Evolutionary conservation across 306 rosid genomes (phyloP).

Genomic region (Quercus parvula): DNA sequence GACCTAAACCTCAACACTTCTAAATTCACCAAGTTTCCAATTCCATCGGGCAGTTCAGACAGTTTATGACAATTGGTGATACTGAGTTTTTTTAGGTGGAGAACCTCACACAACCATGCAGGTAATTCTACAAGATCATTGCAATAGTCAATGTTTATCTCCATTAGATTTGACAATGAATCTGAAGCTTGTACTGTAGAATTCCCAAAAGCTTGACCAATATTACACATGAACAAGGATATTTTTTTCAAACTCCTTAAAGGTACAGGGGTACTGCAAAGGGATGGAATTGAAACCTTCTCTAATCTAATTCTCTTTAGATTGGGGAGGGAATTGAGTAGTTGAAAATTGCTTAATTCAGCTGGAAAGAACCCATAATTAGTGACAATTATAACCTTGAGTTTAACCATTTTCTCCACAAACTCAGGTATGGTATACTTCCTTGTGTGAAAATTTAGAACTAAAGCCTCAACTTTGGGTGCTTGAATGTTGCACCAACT

Average conservation of each 20-base stretch:
- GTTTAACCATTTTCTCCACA: constrained; percentile 2
- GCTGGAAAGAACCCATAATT: not conserved
- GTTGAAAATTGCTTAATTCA: not conserved
- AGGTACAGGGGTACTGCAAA: not conserved
- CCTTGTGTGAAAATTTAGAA: not conserved
- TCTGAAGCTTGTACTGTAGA: constrained; percentile 11
- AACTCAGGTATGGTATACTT: not conserved
- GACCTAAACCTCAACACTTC: constrained; percentile 35
- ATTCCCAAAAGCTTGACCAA: constrained; percentile 24
- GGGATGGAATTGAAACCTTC: constrained; percentile 24
- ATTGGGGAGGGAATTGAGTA: not conserved
- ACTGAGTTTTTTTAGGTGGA: constrained; percentile 24
- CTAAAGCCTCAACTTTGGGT: constrained; percentile 1
- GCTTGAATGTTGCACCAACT: not conserved
- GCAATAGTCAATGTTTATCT: constrained; percentile 40
- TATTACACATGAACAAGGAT: constrained; percentile 45
- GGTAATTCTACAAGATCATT: constrained; percentile 31
- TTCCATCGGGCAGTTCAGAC: constrained; percentile 23
- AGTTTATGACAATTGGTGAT: constrained; percentile 44
- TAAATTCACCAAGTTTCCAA: constrained; percentile 27
- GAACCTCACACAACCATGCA: constrained; percentile 20
- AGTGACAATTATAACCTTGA: not conserved
- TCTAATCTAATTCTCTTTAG: not conserved
- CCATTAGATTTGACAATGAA: constrained; percentile 35
- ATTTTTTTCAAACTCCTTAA: constrained; percentile 23